Evolutionary conservation across 371 early-diverging fungal genomes (phyloP).

Genomic region (Mortierella polycephala): DNA sequence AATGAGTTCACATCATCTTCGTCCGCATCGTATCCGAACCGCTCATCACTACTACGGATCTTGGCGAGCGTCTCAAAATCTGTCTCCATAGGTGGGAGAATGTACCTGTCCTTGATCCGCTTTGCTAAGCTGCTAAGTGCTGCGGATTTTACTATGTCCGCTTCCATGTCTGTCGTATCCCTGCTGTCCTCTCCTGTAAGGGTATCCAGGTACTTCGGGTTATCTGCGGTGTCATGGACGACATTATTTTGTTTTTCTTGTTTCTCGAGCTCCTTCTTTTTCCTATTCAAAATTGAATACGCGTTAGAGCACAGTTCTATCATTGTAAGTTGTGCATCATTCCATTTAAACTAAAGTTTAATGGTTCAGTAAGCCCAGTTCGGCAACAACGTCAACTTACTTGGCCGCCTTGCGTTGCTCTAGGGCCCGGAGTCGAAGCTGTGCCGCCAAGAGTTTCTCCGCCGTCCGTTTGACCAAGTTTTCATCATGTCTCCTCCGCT

Average conservation of each 20-base stretch:
- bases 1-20: constrained; percentile 34
- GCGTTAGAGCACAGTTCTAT: not conserved
- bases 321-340: not conserved
- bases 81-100: constrained; percentile 51
- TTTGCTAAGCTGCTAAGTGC: constrained; percentile 30
- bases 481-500: constrained; percentile 63
- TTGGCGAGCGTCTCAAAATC: constrained; percentile 51
- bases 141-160: constrained; percentile 5
- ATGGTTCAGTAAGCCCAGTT: not conserved
- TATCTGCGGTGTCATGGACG: constrained; percentile 46
- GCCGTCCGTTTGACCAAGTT: constrained; percentile 78
- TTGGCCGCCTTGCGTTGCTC: constrained; percentile 58
- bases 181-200: not conserved
- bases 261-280: constrained; percentile 34
- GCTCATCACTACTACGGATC: constrained; percentile 45
- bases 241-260: constrained; percentile 13
- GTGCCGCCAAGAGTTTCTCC: constrained; percentile 82
- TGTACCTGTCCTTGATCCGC: constrained; percentile 34
- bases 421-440: constrained; percentile 74
- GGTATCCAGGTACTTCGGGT: constrained; percentile 55
- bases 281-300: constrained; percentile 16
- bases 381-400: constrained; percentile 31
- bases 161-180: not conserved
- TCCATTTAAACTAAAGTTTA: not conserved
- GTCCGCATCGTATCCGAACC: constrained; percentile 24